A percentile compares a stretch with the other conserved stretches of the same genome.
Evolutionary conservation across 495 filamentous ascomycete genomes (phyloP).

Genomic region (Podospora bellae-mahoneyi): DNA sequence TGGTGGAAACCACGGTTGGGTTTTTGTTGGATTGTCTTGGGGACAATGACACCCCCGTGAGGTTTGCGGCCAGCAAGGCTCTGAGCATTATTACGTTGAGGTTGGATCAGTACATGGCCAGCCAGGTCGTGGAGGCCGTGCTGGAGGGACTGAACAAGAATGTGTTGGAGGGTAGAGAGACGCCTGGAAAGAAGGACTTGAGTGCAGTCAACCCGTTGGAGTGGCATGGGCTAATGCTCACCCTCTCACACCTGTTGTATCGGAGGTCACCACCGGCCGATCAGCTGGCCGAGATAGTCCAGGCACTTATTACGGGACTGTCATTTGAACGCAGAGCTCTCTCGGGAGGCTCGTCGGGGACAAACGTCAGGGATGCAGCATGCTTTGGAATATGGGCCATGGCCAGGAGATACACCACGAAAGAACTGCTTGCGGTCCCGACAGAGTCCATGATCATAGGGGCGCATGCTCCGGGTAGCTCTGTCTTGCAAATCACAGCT

Average conservation of each 20-base stretch:
- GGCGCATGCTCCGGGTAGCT: constrained; percentile 18
- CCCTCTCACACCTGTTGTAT: constrained; percentile 79
- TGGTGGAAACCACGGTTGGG: constrained; percentile 73
- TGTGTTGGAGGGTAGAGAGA: constrained; percentile 53
- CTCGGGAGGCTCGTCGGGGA: constrained; percentile 77
- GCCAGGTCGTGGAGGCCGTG: constrained; percentile 81
- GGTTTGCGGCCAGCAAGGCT: constrained; percentile 88
- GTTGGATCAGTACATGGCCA: constrained; percentile 72
- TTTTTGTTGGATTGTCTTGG: constrained; percentile 62
- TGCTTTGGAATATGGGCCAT: constrained; percentile 95
- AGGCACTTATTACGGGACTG: constrained; percentile 67
- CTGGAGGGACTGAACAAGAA: constrained; percentile 71
- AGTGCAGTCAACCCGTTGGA: constrained; percentile 70
- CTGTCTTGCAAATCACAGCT: constrained; percentile 72
- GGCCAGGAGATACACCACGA: constrained; percentile 79
- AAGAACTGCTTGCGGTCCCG: constrained; percentile 65
- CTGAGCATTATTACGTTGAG: constrained; percentile 79
- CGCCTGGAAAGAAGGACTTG: constrained; percentile 54
- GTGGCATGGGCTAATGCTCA: constrained; percentile 91
- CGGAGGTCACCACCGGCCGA: constrained; percentile 65
- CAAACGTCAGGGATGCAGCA: constrained; percentile 93
- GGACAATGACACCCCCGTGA: constrained; percentile 85
- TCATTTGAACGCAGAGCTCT: constrained; percentile 81
- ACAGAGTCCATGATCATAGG: constrained; percentile 28
- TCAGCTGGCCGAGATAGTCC: constrained; percentile 66